Conservation (phyloP, 2,329 filamentous ascomycete genomes). For the Fusarium temperatum region DNA sequence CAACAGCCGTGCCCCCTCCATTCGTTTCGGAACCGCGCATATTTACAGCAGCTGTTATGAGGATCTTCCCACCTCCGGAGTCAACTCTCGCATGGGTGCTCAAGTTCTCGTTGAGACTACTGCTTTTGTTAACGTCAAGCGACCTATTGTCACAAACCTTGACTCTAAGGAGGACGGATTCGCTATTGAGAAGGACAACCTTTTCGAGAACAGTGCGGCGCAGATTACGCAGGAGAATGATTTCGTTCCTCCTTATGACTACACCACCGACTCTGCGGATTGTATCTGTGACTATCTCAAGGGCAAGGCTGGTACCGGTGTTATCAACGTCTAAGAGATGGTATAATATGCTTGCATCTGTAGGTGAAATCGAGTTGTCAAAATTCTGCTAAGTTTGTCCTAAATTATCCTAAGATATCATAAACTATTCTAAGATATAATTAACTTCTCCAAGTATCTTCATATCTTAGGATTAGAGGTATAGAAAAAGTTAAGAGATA, state of each 20-base stretch:
- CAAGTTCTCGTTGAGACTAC: slow-evolving; percentile 63
- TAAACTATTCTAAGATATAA: no score
- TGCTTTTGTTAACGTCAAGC: slow-evolving; percentile 55
- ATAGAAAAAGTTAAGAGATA: neutral
- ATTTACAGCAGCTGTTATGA: slow-evolving; percentile 64
- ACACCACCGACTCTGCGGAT: slow-evolving; percentile 38
- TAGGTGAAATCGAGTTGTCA: rapidly evolving
- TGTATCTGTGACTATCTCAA: slow-evolving; percentile 40
- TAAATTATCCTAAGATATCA: neutral
- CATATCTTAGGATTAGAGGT: no score
- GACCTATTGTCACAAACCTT: slow-evolving; percentile 52
- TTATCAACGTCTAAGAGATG: neutral
- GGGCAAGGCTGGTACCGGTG: slow-evolving; percentile 38
- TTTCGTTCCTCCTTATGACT: slow-evolving; percentile 48
- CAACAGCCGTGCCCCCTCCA: slow-evolving; percentile 57
- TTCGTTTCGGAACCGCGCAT: slow-evolving; percentile 69
- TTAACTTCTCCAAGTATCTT: neutral
- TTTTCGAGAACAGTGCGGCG: slow-evolving; percentile 51
- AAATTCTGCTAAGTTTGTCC: neutral
- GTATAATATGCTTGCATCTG: rapidly evolving
- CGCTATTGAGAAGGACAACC: slow-evolving; percentile 54
- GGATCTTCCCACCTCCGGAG: slow-evolving; percentile 54
- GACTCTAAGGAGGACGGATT: slow-evolving; percentile 58
- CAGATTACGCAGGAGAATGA: slow-evolving; percentile 48
- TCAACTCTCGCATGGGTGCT: slow-evolving; percentile 63